These are phyloP conservation scores for Phytophthora pistaciae DNA, from an alignment of 352 stramenopile species.

Conservation along the genomic window DNA sequence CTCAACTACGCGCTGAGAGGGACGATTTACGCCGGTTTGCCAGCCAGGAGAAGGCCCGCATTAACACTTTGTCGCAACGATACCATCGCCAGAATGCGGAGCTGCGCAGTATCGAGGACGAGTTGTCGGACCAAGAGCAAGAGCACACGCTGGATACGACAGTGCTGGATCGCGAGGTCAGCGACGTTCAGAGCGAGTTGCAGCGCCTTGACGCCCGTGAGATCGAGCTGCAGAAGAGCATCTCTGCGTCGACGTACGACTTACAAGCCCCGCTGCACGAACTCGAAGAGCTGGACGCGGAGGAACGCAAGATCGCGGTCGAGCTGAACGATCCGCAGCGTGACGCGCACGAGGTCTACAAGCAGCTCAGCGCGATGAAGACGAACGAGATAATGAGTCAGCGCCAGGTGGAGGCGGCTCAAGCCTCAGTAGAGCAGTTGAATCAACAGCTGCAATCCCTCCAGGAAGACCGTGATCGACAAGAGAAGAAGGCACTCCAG, in stretches of 20 bases:
- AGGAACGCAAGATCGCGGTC: slow-evolving; percentile 15
- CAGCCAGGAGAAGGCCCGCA: slow-evolving; percentile 42
- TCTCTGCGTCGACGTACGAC: slow-evolving; percentile 61
- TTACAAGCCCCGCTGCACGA: slow-evolving; percentile 57
- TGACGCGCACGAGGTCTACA: neutral
- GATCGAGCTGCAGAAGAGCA: slow-evolving; percentile 49
- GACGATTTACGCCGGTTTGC: slow-evolving; percentile 41
- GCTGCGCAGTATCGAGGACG: slow-evolving; percentile 63
- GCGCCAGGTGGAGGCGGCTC: neutral
- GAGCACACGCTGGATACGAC: slow-evolving; percentile 69
- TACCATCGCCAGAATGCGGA: slow-evolving; percentile 57
- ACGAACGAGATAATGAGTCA: neutral
- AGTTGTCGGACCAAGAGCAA: slow-evolving; percentile 61
- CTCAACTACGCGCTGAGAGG: slow-evolving; percentile 39
- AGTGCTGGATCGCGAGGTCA: slow-evolving; percentile 70
- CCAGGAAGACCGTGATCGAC: neutral
- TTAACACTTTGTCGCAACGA: slow-evolving; percentile 54
- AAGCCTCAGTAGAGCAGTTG: neutral
- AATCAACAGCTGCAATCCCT: neutral
- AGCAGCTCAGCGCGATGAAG: neutral
- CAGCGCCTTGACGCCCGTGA: slow-evolving; percentile 26
- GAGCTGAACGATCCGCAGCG: neutral
- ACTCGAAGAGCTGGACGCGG: slow-evolving; percentile 45
- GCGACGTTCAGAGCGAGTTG: slow-evolving; percentile 52
- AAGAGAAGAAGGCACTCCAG: neutral